phyloP scores from a whole-genome alignment of 257 asterid species.

The Solanum chilense region DNA sequence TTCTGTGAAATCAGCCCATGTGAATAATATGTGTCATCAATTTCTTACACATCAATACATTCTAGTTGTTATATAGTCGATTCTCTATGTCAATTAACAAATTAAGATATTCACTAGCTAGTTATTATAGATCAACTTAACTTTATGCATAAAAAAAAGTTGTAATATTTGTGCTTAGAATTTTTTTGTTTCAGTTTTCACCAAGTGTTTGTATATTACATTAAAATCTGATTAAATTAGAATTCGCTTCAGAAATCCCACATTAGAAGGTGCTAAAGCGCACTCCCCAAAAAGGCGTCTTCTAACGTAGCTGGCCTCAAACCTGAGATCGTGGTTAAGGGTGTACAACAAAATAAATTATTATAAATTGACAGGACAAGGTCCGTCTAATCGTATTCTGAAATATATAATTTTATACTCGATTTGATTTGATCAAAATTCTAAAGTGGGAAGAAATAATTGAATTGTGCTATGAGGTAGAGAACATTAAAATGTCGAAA shows the following conservation, averaged over 20 bases:
- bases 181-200: not conserved
- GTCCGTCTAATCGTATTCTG: not conserved
- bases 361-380: not conserved
- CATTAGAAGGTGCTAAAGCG: not conserved
- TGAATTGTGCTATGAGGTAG: not conserved
- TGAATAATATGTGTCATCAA: not conserved
- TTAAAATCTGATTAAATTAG: too few species aligned
- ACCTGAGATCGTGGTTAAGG: not conserved
- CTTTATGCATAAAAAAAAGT: not conserved
- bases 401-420: not conserved
- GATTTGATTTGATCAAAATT: not conserved
- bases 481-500: conserved; percentile 5
- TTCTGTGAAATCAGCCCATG: not conserved
- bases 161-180: too few species aligned
- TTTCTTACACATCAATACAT: not conserved
- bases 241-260: too few species aligned
- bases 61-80: not conserved
- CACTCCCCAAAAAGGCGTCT: not conserved
- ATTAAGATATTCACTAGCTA: not conserved
- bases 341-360: not conserved
- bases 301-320: not conserved
- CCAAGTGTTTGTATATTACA: not conserved
- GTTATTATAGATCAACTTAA: not conserved
- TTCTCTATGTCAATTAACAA: not conserved
- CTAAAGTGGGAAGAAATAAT: not conserved